Base-by-base conservation (phyloP, 768 basidiomycete genomes). In the Krasilnikovozyma curviuscula region DNA sequence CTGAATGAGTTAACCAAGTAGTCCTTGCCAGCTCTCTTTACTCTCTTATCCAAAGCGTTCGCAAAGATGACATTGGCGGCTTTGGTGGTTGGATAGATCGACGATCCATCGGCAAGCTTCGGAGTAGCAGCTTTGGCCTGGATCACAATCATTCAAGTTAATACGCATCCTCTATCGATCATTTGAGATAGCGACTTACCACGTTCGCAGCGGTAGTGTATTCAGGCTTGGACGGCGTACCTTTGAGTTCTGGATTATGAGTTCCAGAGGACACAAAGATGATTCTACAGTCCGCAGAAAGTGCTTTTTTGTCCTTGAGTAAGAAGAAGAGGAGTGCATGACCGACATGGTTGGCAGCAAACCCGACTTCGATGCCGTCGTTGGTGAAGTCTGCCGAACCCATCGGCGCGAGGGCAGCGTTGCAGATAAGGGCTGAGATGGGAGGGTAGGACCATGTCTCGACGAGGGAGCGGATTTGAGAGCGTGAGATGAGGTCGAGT, bases 261-360 rank as follows among this genome's bases (percentile, higher is more conserved):
- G n/a, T n/a, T n/a, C n/a, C n/a, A n/a, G 40, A 44, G 5, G 37
- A 21, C 19, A 34, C 28, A 13, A 40, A 12, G 24, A 50, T 34
- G 43, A 54, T 50, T 25, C 31, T 44, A 10, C 39, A 41, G 29
- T 44, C 43, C 3, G 21, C 18, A 10, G 33, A 39, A 18, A 54
- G 40, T n/a, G n/a, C n/a, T n/a, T n/a, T n/a, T 3, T 46, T 13
- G 21, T 42, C 25, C 27, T 48, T 47, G 38, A 51, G 49, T 16
- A 54, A 33, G 45, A 54, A 51, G 45, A 54, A 54, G 16, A 54
- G 49, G 6, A 54, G 45, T 4, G 50, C 40, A 23, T 54, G 53
- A 43, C 44, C 44, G 19, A 46, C 38, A 31, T 46, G 40, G 28
- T 40, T 41, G 38, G 44, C 40, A 9, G 53, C 53, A 45, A 54